Conservation (phyloP, 2,329 filamentous ascomycete species). For the Lizonia empirigonia region DNA sequence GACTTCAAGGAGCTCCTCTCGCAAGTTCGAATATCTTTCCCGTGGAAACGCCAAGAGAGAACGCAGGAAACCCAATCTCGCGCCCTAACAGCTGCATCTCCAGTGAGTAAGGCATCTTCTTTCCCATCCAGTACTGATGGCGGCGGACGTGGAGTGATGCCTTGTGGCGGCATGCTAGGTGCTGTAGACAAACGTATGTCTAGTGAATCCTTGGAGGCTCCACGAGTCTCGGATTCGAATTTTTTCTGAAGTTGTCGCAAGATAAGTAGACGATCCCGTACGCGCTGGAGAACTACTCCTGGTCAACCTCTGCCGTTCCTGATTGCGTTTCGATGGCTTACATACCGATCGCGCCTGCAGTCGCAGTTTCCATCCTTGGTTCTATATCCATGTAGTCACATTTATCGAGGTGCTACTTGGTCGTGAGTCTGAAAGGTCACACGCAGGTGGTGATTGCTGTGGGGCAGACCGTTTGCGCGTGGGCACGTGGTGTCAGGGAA, state of each 20-base stretch:
- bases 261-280: constrained; percentile 6
- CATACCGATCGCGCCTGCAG: constrained; percentile 8
- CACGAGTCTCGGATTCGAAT: neutral
- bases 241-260: constrained; percentile 8
- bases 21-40: constrained; percentile 6
- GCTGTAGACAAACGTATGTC: neutral
- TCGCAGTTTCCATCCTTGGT: neutral
- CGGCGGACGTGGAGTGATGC: neutral
- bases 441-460: neutral
- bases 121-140: neutral
- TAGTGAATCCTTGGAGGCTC: neutral
- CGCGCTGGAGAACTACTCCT: constrained; percentile 6
- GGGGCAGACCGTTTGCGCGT: neutral
- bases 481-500: neutral
- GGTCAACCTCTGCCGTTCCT: neutral
- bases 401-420: neutral
- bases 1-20: constrained; percentile 18
- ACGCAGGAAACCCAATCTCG: constrained; percentile 19
- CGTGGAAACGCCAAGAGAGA: constrained; percentile 10
- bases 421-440: neutral
- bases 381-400: neutral
- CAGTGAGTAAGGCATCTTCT: constrained; percentile 2
- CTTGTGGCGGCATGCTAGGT: constrained; percentile 5
- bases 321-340: neutral
- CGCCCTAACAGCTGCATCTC: constrained; percentile 12